Evolutionary conservation across 176 grass and related monocot genomes (phyloP), one percentile per base, ranked within the genome.

Genomic region (Aegilops umbellulata): DNA sequence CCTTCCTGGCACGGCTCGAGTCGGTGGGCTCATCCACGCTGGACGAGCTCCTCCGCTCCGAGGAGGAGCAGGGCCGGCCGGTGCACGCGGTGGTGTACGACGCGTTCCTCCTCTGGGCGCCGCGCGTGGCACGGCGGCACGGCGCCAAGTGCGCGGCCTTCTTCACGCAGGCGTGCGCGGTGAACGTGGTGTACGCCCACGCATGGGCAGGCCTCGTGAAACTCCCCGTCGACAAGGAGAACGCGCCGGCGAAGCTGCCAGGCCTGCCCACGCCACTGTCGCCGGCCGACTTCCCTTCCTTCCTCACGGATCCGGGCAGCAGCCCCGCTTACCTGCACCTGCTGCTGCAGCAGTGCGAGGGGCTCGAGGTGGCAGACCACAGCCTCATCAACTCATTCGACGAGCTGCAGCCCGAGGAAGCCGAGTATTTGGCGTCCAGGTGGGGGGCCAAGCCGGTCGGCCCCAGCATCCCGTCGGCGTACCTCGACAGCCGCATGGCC

Each of bases 81-180:
- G 86, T 91, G 34, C 49, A 62, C 10, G 83, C 86, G 10, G 64
- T 94, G 9, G 86, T 94, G 24, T 88, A 91, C 42, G 89, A 94
- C 72, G 32, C 92, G 62, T 89, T 92, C 83, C 38, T 88, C 9
- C 86, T 72, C 3, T 88, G 86, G 86, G 90, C 82, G 35, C 77
- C 14, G 38, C 22, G 46, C 8, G 82, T 92, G 77, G 90, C 78
- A 3, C 83, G 78, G 49, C 58, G 51, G 71, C 60, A 72, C 26
- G 29, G 63, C 3, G 53, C 65, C 1, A 61, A 76, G 8, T 55
- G 86, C 35, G 89, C 83, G 1, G 75, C 92, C 31, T 94, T 94
- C 86, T 78, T 94, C 76, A 94, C 92, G 55, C 89, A 94, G 87
- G 64, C 83, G 16, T 88, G 89, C 49, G 68, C 86, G 15, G 92